These are phyloP conservation scores for Allomyces macrogynus DNA, from an alignment of 192 early-diverging fungal species.

Conservation along the genomic window DNA sequence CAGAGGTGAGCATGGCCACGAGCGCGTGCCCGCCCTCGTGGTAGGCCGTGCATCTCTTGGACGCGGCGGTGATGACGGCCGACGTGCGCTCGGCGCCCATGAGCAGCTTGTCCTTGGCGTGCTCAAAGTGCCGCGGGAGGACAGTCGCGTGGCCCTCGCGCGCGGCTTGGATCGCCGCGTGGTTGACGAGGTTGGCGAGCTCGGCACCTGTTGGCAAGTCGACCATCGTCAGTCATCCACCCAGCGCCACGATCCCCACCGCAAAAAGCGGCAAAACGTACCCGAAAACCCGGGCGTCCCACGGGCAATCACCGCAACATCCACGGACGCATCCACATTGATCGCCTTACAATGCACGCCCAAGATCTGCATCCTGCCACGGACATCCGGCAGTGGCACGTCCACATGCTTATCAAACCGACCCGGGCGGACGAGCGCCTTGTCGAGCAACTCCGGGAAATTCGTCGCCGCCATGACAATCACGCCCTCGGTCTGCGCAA, in stretches of 20 bases:
- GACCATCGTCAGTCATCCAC: too few species aligned
- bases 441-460: constrained; percentile 89
- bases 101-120: constrained; percentile 94
- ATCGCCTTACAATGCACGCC: constrained; percentile 75
- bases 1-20: constrained; percentile 83
- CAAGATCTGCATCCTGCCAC: constrained; percentile 79
- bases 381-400: constrained; percentile 88
- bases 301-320: constrained; percentile 67
- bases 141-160: constrained; percentile 56
- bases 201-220: constrained; percentile 50
- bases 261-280: background rate
- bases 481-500: constrained; percentile 84
- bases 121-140: constrained; percentile 68
- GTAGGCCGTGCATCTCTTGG: constrained; percentile 79
- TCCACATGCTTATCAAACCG: constrained; percentile 89
- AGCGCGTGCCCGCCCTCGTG: constrained; percentile 97
- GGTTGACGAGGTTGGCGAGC: constrained; percentile 89
- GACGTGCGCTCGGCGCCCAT: constrained; percentile 93
- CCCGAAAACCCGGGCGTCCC: constrained; percentile 97
- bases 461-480: constrained; percentile 99
- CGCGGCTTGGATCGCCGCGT: constrained; percentile 86
- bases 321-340: constrained; percentile 41
- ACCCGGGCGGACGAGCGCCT: constrained; percentile 88
- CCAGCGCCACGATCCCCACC: background rate
- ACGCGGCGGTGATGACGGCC: constrained; percentile 73